These are phyloP conservation scores for Emmonsia crescens DNA, from an alignment of 2,329 filamentous ascomycete species.

Conservation along the genomic window DNA sequence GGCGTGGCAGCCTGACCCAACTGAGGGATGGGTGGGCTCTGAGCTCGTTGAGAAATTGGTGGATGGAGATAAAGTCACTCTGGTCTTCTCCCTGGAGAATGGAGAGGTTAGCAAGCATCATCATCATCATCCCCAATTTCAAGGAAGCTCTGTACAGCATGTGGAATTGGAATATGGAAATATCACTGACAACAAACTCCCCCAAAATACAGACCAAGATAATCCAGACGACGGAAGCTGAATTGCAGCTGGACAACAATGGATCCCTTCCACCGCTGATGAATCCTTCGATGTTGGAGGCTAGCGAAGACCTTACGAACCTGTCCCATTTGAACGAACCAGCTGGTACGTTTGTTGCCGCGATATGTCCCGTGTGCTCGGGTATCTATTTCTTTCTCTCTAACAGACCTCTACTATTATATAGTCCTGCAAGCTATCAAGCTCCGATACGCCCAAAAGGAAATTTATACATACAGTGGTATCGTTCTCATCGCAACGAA, in stretches of 20 bases:
- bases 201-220: conserved; percentile 54
- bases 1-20: conserved; percentile 95
- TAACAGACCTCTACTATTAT: conserved; percentile 16
- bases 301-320: conserved; percentile 95
- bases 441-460: conserved; percentile 92
- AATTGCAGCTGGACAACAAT: conserved; percentile 66
- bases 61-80: conserved; percentile 73
- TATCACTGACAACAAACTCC: conserved; percentile 10
- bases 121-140: conserved; percentile 4
- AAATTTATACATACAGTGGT: conserved; percentile 99
- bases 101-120: conserved; percentile 80
- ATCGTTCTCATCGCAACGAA: conserved; percentile 98
- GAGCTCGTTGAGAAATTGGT: conserved; percentile 80
- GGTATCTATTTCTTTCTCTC: conserved; percentile 4
- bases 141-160: conserved; percentile 9
- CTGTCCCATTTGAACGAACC: conserved; percentile 97
- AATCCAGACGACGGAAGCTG: conserved; percentile 64
- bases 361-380: conserved; percentile 8
- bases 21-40: conserved; percentile 94
- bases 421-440: conserved; percentile 93
- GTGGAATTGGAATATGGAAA: conserved; percentile 10
- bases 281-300: conserved; percentile 97
- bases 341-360: conserved; percentile 54
- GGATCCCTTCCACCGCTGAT: conserved; percentile 79
- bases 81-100: conserved; percentile 83